Conservation (phyloP, 176 grass and related monocot genomes). For the Typha latifolia region DNA sequence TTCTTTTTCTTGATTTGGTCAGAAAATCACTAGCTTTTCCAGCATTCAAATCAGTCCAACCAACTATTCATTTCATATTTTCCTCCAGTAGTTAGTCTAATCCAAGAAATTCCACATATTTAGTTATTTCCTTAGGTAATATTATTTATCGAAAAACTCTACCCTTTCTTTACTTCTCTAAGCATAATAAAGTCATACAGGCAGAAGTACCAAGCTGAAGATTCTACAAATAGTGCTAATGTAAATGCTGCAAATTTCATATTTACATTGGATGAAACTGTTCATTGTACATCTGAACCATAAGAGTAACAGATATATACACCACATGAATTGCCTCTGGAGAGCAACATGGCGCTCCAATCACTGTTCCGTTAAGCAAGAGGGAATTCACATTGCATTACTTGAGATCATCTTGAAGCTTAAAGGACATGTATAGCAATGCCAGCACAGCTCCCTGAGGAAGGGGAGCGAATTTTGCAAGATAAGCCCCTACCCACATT, state of each 20-base stretch:
- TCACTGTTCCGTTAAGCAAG: neutral
- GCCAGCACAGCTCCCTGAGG: slow-evolving; percentile 21
- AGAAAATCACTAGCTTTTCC: too few relatives aligned
- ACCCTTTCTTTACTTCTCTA: too few relatives aligned
- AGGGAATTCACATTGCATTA: neutral
- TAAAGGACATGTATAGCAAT: slow-evolving; percentile 24
- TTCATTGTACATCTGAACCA: neutral
- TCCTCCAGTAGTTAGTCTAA: too few relatives aligned
- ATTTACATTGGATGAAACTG: neutral
- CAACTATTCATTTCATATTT: too few relatives aligned
- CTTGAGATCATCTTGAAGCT: slow-evolving; percentile 19
- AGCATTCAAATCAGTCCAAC: too few relatives aligned
- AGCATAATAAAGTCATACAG: too few relatives aligned
- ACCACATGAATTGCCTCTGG: neutral
- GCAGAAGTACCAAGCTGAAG: too few relatives aligned
- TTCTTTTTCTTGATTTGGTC: too few relatives aligned
- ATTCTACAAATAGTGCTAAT: slow-evolving; percentile 9
- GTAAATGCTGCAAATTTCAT: slow-evolving; percentile 1
- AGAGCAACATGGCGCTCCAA: neutral
- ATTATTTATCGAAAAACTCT: too few relatives aligned
- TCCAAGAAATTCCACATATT: too few relatives aligned
- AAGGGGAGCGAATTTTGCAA: slow-evolving; percentile 9
- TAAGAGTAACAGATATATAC: neutral
- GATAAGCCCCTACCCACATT: slow-evolving; percentile 13
- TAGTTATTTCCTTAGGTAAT: too few relatives aligned